Evolutionary conservation across 139 green algal genomes (phyloP), one percentile per base, ranked within the genome.

Genomic region (Pleodorina starrii): DNA sequence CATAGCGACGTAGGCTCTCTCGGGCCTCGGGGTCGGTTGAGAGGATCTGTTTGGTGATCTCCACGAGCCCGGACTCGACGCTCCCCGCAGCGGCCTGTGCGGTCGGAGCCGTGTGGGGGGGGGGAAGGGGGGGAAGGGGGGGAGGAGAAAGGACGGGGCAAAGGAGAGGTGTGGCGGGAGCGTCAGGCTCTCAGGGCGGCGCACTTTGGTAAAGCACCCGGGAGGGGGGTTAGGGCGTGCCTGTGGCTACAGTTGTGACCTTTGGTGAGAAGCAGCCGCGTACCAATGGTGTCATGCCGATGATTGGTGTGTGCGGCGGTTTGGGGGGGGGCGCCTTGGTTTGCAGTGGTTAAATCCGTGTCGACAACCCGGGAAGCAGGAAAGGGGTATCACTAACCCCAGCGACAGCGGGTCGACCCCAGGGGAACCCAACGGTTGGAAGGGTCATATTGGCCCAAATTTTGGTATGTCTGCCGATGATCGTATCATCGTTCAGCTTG

Each of bases 1-100:
- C 76, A 46, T 93, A 93, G 0, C 90, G 40, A 46, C 87, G 84
- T 14, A 92, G 85, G 51, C 71, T 84, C 71, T 84, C 86, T 9
- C 72, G 40, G 5, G 86, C 60, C 57, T 92, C 91, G 14, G 91
- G 91, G 50, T 94, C 78, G 17, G 23, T 89, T 14, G 50, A 23
- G 0, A 94, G 68, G n/a, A 91, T 42, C 50, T 92, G 66, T 68
- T 91, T 79, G 11, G 80, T 36, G 0, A 90, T 74, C 23, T 71
- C 25, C 10, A 78, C 83, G 12, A 90, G 69, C 0, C 51, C 73
- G 32, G 36, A 23, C 11, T 92, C 88, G 1, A 89, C 32, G 63
- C 21, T 77, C 1, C 72, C 57, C 1, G 21, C 6, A 10, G 84
- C 82, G 29, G 66, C 66, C 82, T 88, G 63, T 2, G 2, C 5